Percentiles rank a stretch among this genome's conserved stretches.
phyloP scores from a whole-genome alignment of 2,329 filamentous ascomycete genomes.

The Eurotiales sp. region DNA sequence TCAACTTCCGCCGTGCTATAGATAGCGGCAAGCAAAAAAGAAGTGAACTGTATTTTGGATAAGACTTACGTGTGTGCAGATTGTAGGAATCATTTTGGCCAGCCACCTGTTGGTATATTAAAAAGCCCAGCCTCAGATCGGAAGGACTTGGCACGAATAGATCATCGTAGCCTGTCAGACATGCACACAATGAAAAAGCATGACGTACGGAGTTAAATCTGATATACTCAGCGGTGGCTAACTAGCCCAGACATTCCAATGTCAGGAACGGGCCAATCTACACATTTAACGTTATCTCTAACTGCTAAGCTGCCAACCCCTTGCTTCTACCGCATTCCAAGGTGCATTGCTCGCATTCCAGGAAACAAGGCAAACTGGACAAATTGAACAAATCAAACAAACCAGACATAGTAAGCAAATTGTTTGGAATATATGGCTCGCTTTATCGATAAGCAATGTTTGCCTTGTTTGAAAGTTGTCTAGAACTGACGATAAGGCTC shows the following conservation, averaged over 20 bases:
- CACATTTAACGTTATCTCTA: background rate
- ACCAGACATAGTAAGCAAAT: slow-evolving; percentile 8
- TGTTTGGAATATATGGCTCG: background rate
- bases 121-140: background rate
- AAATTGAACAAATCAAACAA: slow-evolving; percentile 5
- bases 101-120: background rate
- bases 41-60: too few species aligned
- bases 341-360: background rate
- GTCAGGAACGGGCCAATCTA: background rate
- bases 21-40: background rate
- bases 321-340: slow-evolving; percentile 7
- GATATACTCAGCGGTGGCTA: slow-evolving; percentile 3
- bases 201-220: too few species aligned
- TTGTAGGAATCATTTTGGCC: background rate
- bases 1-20: too few species aligned
- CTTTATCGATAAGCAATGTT: slow-evolving; percentile 6
- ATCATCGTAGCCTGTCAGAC: too few species aligned
- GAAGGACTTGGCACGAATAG: background rate
- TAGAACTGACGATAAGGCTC: background rate
- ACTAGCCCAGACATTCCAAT: background rate
- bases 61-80: too few species aligned
- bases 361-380: background rate
- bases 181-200: too few species aligned
- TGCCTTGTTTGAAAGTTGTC: slow-evolving; percentile 4
- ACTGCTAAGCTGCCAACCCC: background rate